phyloP scores from a whole-genome alignment of 805 yeast species.

The Candida chilensis region DNA sequence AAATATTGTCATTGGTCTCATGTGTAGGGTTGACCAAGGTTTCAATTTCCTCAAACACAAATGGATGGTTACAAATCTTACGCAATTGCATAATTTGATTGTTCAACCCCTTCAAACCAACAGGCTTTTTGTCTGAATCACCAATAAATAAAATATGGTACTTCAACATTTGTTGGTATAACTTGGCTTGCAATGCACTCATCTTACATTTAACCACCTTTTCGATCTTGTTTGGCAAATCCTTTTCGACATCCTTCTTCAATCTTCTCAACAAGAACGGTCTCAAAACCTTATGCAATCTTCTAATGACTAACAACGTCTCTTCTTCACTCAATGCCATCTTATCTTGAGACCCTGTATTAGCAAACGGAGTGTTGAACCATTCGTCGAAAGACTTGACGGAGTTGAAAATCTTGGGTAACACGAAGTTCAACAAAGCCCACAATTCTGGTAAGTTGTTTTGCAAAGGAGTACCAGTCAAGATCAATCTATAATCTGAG shows the following conservation, averaged over 20 bases:
- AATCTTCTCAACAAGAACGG: slow-evolving; percentile 79
- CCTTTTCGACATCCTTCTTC: slow-evolving; percentile 83
- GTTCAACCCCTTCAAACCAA: slow-evolving; percentile 70
- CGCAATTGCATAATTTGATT: slow-evolving; percentile 81
- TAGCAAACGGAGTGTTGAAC: slow-evolving; percentile 86
- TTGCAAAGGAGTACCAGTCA: slow-evolving; percentile 85
- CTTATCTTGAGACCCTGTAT: slow-evolving; percentile 75
- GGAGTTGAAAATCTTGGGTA: slow-evolving; percentile 79
- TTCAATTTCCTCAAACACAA: slow-evolving; percentile 79
- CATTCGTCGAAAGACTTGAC: slow-evolving; percentile 84
- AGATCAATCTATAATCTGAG: slow-evolving; percentile 68
- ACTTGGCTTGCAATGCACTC: slow-evolving; percentile 59
- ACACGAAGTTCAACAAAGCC: slow-evolving; percentile 75
- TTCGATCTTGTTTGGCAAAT: slow-evolving; percentile 77
- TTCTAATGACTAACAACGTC: slow-evolving; percentile 67
- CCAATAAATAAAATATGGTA: slow-evolving; percentile 65
- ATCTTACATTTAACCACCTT: slow-evolving; percentile 73
- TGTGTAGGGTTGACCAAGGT: slow-evolving; percentile 54
- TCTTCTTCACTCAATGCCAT: slow-evolving; percentile 82
- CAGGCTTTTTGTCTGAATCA: slow-evolving; percentile 43
- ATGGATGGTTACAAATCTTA: slow-evolving; percentile 83
- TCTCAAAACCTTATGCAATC: slow-evolving; percentile 80
- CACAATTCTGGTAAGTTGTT: slow-evolving; percentile 79
- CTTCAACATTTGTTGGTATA: slow-evolving; percentile 73
- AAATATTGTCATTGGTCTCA: slow-evolving; percentile 56